Evolutionary conservation across 2,329 filamentous ascomycete species (phyloP).

Genomic region (Raffaelea albimanens): DNA sequence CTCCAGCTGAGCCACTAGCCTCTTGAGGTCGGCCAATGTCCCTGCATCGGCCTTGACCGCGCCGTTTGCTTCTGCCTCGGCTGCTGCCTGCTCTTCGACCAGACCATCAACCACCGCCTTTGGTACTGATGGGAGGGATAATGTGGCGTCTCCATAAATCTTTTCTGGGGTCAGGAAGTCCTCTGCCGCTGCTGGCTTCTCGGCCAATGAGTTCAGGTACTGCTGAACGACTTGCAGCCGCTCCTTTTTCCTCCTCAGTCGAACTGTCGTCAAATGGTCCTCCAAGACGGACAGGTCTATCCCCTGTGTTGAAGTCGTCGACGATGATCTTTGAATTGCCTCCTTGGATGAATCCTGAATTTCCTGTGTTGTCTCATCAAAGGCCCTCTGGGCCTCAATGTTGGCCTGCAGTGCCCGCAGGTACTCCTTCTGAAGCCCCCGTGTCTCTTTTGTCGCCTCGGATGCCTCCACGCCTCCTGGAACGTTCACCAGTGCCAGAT

Average conservation of each 20-base stretch:
- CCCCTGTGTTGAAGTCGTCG: no score
- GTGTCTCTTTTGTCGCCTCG: slow-evolving; percentile 22
- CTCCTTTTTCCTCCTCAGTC: slow-evolving; percentile 41
- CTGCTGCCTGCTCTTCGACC: slow-evolving; percentile 23
- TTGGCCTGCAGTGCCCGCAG: slow-evolving; percentile 44
- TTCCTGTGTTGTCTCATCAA: slow-evolving; percentile 15
- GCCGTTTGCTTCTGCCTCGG: background rate
- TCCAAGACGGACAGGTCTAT: slow-evolving; percentile 23
- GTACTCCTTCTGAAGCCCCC: slow-evolving; percentile 44
- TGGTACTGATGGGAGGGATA: slow-evolving; percentile 40
- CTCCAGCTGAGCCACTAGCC: slow-evolving; percentile 42
- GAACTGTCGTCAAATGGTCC: slow-evolving; percentile 41
- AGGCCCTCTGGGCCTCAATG: slow-evolving; percentile 36
- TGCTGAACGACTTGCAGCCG: slow-evolving; percentile 39
- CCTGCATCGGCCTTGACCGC: background rate
- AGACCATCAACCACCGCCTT: slow-evolving; percentile 41
- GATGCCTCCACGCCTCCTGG: slow-evolving; percentile 21
- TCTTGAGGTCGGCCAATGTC: slow-evolving; percentile 29
- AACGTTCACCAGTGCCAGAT: slow-evolving; percentile 36
- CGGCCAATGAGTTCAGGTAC: slow-evolving; percentile 38
- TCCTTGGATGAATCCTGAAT: slow-evolving; percentile 2
- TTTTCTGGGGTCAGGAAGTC: slow-evolving; percentile 40
- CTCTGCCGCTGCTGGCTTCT: slow-evolving; percentile 32
- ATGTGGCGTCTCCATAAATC: slow-evolving; percentile 33
- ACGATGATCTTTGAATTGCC: no score